Evolutionary conservation across 2,329 filamentous ascomycete genomes (phyloP), one percentile per base, ranked within the genome.

Genomic region (Pseudocercospora eumusae): DNA sequence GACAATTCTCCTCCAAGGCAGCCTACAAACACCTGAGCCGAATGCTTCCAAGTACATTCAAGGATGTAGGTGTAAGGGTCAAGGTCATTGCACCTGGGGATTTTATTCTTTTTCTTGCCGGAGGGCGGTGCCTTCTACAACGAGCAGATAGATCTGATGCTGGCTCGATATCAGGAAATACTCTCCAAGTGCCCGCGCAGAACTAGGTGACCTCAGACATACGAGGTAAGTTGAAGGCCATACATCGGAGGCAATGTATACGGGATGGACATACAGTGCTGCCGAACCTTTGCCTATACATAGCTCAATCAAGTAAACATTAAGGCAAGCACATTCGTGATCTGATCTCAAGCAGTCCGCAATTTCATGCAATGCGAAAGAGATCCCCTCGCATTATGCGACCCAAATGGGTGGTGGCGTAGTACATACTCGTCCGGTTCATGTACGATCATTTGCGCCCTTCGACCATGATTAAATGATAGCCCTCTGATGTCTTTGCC

Each of bases 391-490:
- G 13, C 4, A 1, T 40, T 5, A 18, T 18, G 36, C 1, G 15
- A 15, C 1, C 3, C 5, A 15, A 4, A 18, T 3, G 5, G 36
- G 4, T 40, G 36, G 6, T 4, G 36, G 36, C 5, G 10, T 18
- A 15, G 15, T 18, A n/a, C 15, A 18, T 40, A 8, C 2, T 18
- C 36, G 15, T 40, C 15, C 5, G 36, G 4, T 8, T 3, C 6
- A 8, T 7, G 15, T 18, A 40, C 4, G 36, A 28, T 66, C 62
- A 86, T 73, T 86, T 87, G 72, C 86, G 78, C 55, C 85, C 86
- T 71, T 88, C 86, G 2, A 92, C 89, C 86, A 92, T 91, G 67
- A 93, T 85, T 66, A 93, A 86, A 75, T 93, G 90, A 79, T 92
- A 92, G 0, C 90, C 90, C 76, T 90, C 88, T 0, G 80, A 82